These are phyloP conservation scores for Dryas drummondii DNA, from an alignment of 306 rosid species.

Conservation along the genomic window DNA sequence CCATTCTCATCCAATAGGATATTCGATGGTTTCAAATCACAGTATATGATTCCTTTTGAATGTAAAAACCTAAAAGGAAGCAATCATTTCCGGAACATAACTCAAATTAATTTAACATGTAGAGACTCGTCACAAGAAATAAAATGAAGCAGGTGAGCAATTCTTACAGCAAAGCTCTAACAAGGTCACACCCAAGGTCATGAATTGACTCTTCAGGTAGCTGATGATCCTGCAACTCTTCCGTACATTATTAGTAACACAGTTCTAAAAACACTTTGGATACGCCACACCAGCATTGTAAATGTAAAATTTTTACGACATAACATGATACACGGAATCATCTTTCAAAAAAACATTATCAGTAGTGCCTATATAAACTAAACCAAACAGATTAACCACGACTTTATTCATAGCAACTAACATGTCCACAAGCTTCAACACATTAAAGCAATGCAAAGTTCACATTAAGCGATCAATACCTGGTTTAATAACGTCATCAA, in stretches of 20 bases:
- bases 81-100: conserved; percentile 24
- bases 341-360: not conserved
- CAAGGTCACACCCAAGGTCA: conserved; percentile 68
- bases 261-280: conserved; percentile 15
- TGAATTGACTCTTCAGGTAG: conserved; percentile 93
- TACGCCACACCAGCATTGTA: not conserved
- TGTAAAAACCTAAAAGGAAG: conserved; percentile 67
- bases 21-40: conserved; percentile 96
- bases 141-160: conserved; percentile 28
- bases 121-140: conserved; percentile 5
- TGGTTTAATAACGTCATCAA: conserved; percentile 75
- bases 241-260: conserved; percentile 19
- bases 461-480: conserved; percentile 40
- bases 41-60: conserved; percentile 84
- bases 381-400: not conserved
- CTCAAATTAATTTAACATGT: conserved; percentile 26
- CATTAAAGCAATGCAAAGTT: conserved; percentile 1
- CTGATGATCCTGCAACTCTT: conserved; percentile 67
- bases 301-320: not conserved
- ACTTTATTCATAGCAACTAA: not conserved
- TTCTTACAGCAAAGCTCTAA: conserved; percentile 74
- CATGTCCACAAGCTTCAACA: not conserved
- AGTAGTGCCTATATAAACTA: not conserved
- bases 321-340: not conserved
- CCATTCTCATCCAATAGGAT: conserved; percentile 92